phyloP scores from a whole-genome alignment of 2,329 filamentous ascomycete genomes.

The Onygena corvina region DNA sequence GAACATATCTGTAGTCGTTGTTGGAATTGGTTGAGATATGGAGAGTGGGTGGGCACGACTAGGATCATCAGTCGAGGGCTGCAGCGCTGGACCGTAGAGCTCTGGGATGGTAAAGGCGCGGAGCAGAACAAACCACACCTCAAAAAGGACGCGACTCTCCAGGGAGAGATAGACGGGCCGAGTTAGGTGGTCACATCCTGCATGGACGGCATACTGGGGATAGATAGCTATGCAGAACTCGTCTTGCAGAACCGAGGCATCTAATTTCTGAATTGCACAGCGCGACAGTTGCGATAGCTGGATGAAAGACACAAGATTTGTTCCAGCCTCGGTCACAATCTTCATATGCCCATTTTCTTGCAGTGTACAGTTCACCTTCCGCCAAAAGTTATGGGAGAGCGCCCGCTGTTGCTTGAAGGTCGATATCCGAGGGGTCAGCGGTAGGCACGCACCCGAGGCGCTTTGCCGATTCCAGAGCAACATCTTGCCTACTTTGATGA shows the following conservation, averaged over 20 bases:
- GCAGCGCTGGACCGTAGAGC: conserved; percentile 59
- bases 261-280: conserved; percentile 79
- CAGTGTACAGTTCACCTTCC: conserved; percentile 78
- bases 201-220: conserved; percentile 71
- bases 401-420: conserved; percentile 46
- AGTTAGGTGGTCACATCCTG: conserved; percentile 61
- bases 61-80: conserved; percentile 32
- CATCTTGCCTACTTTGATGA: conserved; percentile 91
- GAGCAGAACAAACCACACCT: conserved; percentile 91
- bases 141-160: conserved; percentile 79
- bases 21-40: conserved; percentile 19
- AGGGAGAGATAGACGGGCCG: conserved; percentile 82
- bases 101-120: conserved; percentile 87
- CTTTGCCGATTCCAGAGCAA: conserved; percentile 77
- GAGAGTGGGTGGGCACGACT: conserved; percentile 23
- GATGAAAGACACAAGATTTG: conserved; percentile 65
- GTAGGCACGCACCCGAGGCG: conserved; percentile 27
- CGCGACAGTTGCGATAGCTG: conserved; percentile 80
- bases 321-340: conserved; percentile 74
- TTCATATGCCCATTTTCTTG: conserved; percentile 93
- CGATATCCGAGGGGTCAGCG: conserved; percentile 33
- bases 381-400: conserved; percentile 55
- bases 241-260: conserved; percentile 80
- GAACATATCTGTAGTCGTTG: conserved; percentile 48
- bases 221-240: conserved; percentile 94